Evolutionary conservation across 164 flowering plant species (phyloP).

Genomic region (Litsea cubeba): DNA sequence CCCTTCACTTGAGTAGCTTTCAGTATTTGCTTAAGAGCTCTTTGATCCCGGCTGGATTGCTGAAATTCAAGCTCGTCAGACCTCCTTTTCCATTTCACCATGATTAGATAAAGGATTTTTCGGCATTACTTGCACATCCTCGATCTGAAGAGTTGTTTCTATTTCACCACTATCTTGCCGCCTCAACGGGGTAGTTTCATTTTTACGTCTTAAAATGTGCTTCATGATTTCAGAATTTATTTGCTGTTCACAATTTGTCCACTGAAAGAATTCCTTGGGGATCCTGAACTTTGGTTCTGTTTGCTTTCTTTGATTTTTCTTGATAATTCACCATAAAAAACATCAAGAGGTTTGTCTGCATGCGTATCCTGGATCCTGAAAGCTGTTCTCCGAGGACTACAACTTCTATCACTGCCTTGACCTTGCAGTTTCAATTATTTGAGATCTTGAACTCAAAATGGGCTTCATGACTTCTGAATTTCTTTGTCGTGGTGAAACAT

Average conservation of each 20-base stretch:
- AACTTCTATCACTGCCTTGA: conserved; percentile 49
- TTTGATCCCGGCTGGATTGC: conserved; percentile 77
- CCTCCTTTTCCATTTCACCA: conserved; percentile 78
- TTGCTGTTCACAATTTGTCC: conserved; percentile 17
- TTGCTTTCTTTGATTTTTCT: conserved; percentile 29
- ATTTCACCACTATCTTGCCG: conserved; percentile 23
- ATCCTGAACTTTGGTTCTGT: conserved; percentile 19
- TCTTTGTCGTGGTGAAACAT: conserved; percentile 25
- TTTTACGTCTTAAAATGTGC: conserved; percentile 39
- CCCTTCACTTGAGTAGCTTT: conserved; percentile 74
- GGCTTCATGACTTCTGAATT: conserved; percentile 34
- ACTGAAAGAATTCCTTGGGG: conserved; percentile 31
- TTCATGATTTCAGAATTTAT: conserved; percentile 30
- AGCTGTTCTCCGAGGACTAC: conserved; percentile 24
- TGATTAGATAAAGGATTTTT: conserved; percentile 49
- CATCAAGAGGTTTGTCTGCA: conserved; percentile 15
- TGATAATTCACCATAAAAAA: conserved; percentile 1
- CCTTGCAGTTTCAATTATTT: conserved; percentile 71
- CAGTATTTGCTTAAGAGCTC: conserved; percentile 91
- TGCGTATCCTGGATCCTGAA: not conserved
- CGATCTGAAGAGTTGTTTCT: conserved; percentile 8
- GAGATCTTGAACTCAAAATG: conserved; percentile 36
- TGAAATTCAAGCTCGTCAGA: conserved; percentile 64
- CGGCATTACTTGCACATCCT: conserved; percentile 24
- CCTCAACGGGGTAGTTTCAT: conserved; percentile 80